Base-by-base conservation (phyloP, 352 stramenopile genomes). In the Phytopythium montanum region DNA sequence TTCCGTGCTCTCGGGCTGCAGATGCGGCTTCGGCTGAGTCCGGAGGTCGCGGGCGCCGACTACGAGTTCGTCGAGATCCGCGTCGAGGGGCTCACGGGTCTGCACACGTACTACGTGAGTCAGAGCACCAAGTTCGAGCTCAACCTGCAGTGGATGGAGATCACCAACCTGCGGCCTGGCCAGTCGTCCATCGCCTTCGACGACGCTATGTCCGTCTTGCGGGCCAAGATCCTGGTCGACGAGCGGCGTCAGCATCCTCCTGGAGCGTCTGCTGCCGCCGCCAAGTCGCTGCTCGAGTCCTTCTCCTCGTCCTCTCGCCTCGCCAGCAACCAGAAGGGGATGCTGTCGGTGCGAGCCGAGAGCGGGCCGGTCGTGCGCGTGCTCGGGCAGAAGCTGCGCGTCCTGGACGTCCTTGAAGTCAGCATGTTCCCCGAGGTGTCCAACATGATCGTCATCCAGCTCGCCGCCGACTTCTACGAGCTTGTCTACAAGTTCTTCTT, bases 401-500 rank as follows among this genome's bases (percentile, higher is more conserved):
- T 94, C 0, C 57, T 90, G 46, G 81, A 94, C 55, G 72, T 92
- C 14, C 62, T 94, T 3, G 85, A 94, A 59, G 73, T 94, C 45
- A 92, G 80, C 31, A 79, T 94, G 57, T 94, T 94, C 45, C 85
- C 85, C 7, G 85, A 92, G 46, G 75, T 94, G 14, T 74, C 75
- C 21, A 91, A 94, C 55, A 85, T 90, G 68, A 90, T 94, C 42
- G 79, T 91, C 23, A 92, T 94, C 54, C 85, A 94, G 58, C 72
- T 94, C 1, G 80, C 82, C 0, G 67, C 76, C 12, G 85, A 94
- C 44, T 92, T 94, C 39, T 94, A 92, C 57, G 85, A 92, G 2
- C 68, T 94, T 9, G 67, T 94, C 19, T 85, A 87, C 66, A 94
- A 91, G 62, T 94, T 92, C 38, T 92, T 94, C 70, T 94, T 94